These are phyloP conservation scores for Tulasnella sp. DNA, from an alignment of 768 basidiomycete species.

Conservation along the genomic window DNA sequence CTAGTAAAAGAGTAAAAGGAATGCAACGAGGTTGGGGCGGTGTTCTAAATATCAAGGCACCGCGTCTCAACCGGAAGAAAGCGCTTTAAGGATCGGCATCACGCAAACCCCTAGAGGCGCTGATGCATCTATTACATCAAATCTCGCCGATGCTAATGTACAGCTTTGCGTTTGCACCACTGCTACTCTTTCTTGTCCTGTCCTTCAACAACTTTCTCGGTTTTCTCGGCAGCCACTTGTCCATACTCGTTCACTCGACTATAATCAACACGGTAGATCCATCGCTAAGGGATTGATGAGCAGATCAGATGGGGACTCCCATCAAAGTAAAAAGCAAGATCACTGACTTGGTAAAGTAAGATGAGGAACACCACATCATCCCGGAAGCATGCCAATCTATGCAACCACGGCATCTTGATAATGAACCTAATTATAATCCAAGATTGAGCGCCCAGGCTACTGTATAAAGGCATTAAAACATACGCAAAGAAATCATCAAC, in stretches of 20 bases:
- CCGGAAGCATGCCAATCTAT: constrained; percentile 52
- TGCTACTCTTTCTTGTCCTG: constrained; percentile 13
- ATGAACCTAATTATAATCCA: constrained; percentile 49
- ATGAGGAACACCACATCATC: constrained; percentile 87
- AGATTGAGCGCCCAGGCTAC: not conserved
- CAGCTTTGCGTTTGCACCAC: not conserved
- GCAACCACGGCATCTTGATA: constrained; percentile 93
- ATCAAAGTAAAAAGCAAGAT: not conserved
- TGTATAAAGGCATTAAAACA: constrained; percentile 22
- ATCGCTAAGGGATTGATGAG: constrained; percentile 44
- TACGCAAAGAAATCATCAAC: constrained; percentile 90
- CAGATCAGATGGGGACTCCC: constrained; percentile 15
- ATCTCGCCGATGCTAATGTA: not conserved
- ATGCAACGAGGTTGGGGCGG: not conserved
- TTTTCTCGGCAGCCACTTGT: constrained; percentile 39
- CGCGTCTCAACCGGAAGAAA: not conserved
- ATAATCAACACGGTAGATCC: constrained; percentile 94
- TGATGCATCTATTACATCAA: not conserved
- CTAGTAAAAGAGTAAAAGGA: too few relatives aligned
- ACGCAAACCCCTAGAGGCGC: not conserved
- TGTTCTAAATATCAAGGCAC: not conserved
- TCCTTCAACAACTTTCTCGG: constrained; percentile 17
- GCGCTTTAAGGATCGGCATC: not conserved
- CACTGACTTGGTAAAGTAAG: constrained; percentile 76
- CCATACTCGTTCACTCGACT: constrained; percentile 95